Evolutionary conservation across 2,329 filamentous ascomycete species (phyloP).

Genomic region (Aaosphaeria pasadenensis): DNA sequence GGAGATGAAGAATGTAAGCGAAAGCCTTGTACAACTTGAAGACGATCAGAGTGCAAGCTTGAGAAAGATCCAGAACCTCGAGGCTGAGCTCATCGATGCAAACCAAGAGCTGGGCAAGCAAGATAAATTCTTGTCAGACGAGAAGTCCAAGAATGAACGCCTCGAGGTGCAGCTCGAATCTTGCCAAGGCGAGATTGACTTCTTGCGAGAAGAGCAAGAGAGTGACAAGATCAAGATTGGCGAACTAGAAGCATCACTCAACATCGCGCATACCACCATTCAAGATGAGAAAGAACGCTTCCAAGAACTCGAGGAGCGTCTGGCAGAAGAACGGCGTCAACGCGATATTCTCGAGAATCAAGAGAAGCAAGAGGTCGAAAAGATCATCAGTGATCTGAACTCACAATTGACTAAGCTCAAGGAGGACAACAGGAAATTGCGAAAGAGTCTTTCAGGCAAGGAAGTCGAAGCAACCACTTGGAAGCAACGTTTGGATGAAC

Average conservation of each 20-base stretch:
- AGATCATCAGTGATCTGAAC: slow-evolving; percentile 90
- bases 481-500: slow-evolving; percentile 85
- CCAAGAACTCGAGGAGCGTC: slow-evolving; percentile 56
- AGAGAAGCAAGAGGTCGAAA: slow-evolving; percentile 93
- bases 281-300: slow-evolving; percentile 76
- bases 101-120: slow-evolving; percentile 84
- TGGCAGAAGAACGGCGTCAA: slow-evolving; percentile 78
- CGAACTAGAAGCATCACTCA: slow-evolving; percentile 80
- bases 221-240: slow-evolving; percentile 97
- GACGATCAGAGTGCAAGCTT: slow-evolving; percentile 82
- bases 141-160: slow-evolving; percentile 83
- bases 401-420: slow-evolving; percentile 75
- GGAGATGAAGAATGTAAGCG: slow-evolving; percentile 90
- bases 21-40: slow-evolving; percentile 80
- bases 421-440: slow-evolving; percentile 78
- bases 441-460: slow-evolving; percentile 76
- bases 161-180: slow-evolving; percentile 90
- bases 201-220: slow-evolving; percentile 95
- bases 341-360: slow-evolving; percentile 80
- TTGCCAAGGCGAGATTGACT: slow-evolving; percentile 87
- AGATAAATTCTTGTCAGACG: slow-evolving; percentile 78
- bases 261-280: slow-evolving; percentile 74
- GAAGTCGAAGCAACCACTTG: slow-evolving; percentile 88
- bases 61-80: slow-evolving; percentile 75
- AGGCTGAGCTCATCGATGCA: slow-evolving; percentile 77